Percentiles rank a stretch among this genome's conserved stretches.
Evolutionary conservation across 1,139 yeast genomes (phyloP).

Genomic region (Zygosaccharomyces sapae): DNA sequence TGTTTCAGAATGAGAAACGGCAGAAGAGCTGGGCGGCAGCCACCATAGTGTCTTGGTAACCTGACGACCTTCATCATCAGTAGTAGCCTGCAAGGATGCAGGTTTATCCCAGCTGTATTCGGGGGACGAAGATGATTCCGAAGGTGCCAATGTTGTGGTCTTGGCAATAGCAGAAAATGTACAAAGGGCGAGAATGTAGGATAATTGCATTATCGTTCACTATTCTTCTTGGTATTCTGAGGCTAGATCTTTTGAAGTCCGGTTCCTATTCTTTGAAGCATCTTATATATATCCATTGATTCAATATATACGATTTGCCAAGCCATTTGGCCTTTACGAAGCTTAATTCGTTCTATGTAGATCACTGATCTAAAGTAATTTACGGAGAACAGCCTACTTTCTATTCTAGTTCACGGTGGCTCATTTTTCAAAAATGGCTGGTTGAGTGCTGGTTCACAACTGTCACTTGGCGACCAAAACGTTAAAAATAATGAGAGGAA

Average conservation of each 20-base stretch:
- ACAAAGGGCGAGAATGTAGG: background rate
- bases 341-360: too few relatives aligned
- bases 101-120: background rate
- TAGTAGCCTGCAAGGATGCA: background rate
- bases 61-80: background rate
- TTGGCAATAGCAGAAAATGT: background rate
- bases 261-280: too few relatives aligned
- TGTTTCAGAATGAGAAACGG: slow-evolving; percentile 5
- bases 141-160: background rate
- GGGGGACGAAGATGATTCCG: background rate
- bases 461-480: background rate
- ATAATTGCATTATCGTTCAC: too few relatives aligned
- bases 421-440: too few relatives aligned
- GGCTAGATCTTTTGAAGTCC: too few relatives aligned
- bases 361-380: too few relatives aligned
- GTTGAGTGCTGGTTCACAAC: too few relatives aligned
- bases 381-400: too few relatives aligned
- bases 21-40: slow-evolving; percentile 10
- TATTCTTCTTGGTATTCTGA: too few relatives aligned
- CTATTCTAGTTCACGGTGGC: too few relatives aligned
- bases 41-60: slow-evolving; percentile 26
- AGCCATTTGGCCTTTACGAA: background rate
- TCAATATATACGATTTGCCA: background rate
- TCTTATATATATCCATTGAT: too few relatives aligned
- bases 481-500: background rate